Percentiles rank a stretch among this genome's conserved stretches.
Conservation (phyloP, 1,284 basidiomycete genomes). For the Pseudozyma thailandica region DNA sequence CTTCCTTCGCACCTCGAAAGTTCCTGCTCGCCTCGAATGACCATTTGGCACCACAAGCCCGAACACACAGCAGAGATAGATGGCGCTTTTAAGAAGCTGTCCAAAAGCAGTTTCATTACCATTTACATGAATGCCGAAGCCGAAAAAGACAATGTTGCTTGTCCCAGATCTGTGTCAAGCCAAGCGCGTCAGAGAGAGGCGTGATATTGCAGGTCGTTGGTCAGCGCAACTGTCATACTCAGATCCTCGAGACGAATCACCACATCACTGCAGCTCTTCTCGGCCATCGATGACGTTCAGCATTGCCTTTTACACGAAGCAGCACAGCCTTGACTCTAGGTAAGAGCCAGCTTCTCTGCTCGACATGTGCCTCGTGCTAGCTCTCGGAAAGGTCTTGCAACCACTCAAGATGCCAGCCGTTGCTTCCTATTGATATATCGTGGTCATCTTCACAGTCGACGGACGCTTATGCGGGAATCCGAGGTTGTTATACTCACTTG, state of each 20-base stretch:
- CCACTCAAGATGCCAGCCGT: constrained; percentile 6
- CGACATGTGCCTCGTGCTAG: constrained; percentile 26
- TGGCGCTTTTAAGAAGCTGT: too few species aligned
- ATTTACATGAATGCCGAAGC: too few species aligned
- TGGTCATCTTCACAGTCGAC: constrained; percentile 7
- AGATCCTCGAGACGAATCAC: too few species aligned
- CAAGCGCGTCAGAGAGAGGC: too few species aligned
- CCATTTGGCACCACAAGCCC: background rate
- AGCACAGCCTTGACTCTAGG: constrained; percentile 1
- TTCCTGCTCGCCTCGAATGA: background rate
- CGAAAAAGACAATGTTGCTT: too few species aligned
- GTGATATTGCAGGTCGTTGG: too few species aligned
- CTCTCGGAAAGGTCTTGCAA: background rate
- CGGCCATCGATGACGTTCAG: constrained; percentile 13
- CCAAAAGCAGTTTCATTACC: too few species aligned
- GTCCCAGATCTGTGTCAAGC: too few species aligned
- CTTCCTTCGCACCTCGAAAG: background rate
- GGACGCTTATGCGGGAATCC: background rate
- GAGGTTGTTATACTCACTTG: constrained; percentile 14
- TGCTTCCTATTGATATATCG: constrained; percentile 11
- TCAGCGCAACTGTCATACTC: too few species aligned
- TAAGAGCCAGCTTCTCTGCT: constrained; percentile 6
- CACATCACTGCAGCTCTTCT: background rate
- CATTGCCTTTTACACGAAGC: constrained; percentile 52
- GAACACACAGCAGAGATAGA: too few species aligned